phyloP scores from a whole-genome alignment of 1,139 yeast genomes.

The Debaryomyces subglobosus region DNA sequence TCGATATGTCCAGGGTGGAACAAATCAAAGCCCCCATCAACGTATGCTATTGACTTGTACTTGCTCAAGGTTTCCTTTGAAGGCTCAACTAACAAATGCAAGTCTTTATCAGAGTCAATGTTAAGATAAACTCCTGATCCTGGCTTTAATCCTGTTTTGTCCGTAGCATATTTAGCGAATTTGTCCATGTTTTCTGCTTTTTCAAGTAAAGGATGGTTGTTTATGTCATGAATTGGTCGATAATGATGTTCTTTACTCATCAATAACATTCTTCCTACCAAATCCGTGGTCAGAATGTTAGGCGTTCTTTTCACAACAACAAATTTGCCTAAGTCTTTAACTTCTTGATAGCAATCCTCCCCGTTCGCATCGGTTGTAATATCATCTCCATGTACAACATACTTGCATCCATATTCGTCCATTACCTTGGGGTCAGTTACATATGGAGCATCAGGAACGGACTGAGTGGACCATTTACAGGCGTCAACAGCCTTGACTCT shows the following conservation, averaged over 20 bases:
- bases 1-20: conserved; percentile 94
- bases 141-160: conserved; percentile 58
- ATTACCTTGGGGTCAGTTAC: conserved; percentile 87
- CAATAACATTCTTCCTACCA: conserved; percentile 87
- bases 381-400: conserved; percentile 97
- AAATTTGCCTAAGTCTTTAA: conserved; percentile 85
- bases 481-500: conserved; percentile 82
- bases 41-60: conserved; percentile 50
- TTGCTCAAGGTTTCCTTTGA: conserved; percentile 19
- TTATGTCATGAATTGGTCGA: conserved; percentile 31
- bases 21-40: conserved; percentile 88
- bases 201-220: conserved; percentile 34
- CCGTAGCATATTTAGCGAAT: conserved; percentile 66
- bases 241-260: conserved; percentile 62
- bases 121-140: conserved; percentile 64
- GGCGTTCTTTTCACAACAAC: conserved; percentile 91
- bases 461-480: conserved; percentile 83
- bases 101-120: conserved; percentile 21
- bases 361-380: conserved; percentile 96
- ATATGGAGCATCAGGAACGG: conserved; percentile 84
- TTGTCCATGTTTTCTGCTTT: conserved; percentile 35
- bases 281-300: conserved; percentile 91
- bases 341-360: conserved; percentile 82
- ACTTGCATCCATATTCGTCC: conserved; percentile 74
- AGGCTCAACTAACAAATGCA: conserved; percentile 43